These are phyloP conservation scores for Kurtzmaniella quercitrusa DNA, from an alignment of 1,139 yeast species.

Conservation along the genomic window DNA sequence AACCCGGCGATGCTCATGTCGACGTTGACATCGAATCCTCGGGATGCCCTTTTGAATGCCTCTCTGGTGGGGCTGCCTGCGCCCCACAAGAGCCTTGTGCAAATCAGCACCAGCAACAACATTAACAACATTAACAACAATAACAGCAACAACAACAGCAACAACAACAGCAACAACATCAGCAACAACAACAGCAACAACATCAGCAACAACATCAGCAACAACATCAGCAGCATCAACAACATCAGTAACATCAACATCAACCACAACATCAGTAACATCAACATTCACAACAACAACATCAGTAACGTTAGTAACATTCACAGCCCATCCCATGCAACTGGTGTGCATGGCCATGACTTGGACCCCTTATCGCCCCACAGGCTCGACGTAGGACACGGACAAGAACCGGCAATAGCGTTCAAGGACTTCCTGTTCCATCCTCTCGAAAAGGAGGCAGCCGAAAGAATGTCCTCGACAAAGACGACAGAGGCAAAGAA, in stretches of 20 bases:
- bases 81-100: neutral
- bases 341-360: neutral
- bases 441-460: neutral
- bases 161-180: no score
- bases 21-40: neutral
- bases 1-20: neutral
- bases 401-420: neutral
- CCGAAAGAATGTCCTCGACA: neutral
- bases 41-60: neutral
- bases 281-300: no score
- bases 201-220: no score
- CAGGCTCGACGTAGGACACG: no score
- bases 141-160: neutral
- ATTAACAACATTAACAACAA: neutral
- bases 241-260: neutral
- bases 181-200: no score
- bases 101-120: no score
- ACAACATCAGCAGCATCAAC: neutral
- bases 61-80: no score
- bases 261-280: no score
- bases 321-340: neutral
- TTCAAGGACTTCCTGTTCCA: constrained; percentile 1
- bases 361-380: no score
- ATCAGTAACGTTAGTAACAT: neutral
- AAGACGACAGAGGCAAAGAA: neutral